Evolutionary conservation across 805 yeast species (phyloP).

Genomic region (Debaryomyces maramus): DNA sequence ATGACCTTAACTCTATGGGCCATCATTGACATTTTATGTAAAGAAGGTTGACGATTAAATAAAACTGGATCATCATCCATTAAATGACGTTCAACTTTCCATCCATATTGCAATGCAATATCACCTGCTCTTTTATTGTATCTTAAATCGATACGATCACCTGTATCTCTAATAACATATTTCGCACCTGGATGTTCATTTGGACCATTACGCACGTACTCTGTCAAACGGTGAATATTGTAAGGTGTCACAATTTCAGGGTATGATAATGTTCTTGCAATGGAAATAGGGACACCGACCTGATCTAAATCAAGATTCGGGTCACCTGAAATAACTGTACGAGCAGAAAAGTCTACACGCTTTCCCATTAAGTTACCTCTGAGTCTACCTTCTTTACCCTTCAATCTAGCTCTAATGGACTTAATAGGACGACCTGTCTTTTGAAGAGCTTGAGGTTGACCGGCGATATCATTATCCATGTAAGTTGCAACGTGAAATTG

Average conservation of each 20-base stretch:
- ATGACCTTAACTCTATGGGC: constrained; percentile 97
- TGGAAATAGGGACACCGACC: constrained; percentile 97
- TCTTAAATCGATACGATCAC: constrained; percentile 96
- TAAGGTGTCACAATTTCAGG: constrained; percentile 98
- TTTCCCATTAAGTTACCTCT: constrained; percentile 99
- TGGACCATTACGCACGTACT: constrained; percentile 94
- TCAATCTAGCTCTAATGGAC: constrained; percentile 97
- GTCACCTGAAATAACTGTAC: constrained; percentile 99
- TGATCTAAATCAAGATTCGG: constrained; percentile 97
- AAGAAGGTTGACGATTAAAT: constrained; percentile 98
- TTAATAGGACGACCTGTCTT: constrained; percentile 98
- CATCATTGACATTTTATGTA: constrained; percentile 99
- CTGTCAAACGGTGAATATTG: constrained; percentile 90
- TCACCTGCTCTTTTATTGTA: constrained; percentile 99
- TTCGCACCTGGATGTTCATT: constrained; percentile 99
- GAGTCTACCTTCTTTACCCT: constrained; percentile 99
- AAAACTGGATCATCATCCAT: constrained; percentile 97
- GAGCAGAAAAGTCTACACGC: constrained; percentile 98
- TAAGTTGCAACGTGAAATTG: constrained; percentile 99
- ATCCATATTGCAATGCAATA: constrained; percentile 94
- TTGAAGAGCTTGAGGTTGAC: constrained; percentile 98
- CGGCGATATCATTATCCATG: constrained; percentile 99
- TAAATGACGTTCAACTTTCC: constrained; percentile 98
- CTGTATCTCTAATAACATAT: constrained; percentile 96
- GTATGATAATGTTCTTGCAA: constrained; percentile 91